A percentile compares a stretch with the other conserved stretches of the same genome.
These are phyloP conservation scores for Centaurea solstitialis DNA, from an alignment of 129 eudicot genomes.

Conservation along the genomic window DNA sequence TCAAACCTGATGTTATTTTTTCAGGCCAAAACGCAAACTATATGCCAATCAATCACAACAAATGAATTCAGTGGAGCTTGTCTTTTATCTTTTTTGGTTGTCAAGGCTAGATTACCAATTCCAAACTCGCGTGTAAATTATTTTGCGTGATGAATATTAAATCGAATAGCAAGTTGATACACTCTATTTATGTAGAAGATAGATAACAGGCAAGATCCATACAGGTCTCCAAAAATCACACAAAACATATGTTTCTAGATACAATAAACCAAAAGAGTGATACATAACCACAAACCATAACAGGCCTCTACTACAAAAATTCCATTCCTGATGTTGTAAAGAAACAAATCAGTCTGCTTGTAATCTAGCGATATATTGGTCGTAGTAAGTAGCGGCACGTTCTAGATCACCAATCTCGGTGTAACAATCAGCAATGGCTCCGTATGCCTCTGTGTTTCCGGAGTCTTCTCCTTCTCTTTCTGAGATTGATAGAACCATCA, in stretches of 20 bases:
- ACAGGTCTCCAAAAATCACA: neutral
- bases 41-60: no score
- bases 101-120: no score
- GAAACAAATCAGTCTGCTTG: constrained; percentile 51
- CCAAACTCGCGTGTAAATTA: no score
- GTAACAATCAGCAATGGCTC: constrained; percentile 99
- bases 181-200: neutral
- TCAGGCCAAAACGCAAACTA: no score
- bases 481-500: constrained; percentile 79
- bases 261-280: neutral
- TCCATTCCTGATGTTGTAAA: neutral
- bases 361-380: constrained; percentile 83
- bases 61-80: no score
- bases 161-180: neutral
- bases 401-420: constrained; percentile 95
- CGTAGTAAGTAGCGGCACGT: constrained; percentile 82
- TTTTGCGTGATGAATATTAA: no score
- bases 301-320: constrained; percentile 21
- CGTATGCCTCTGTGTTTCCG: constrained; percentile 93
- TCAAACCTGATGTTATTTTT: no score
- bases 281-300: constrained; percentile 4
- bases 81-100: no score
- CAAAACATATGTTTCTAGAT: neutral
- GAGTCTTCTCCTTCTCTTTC: constrained; percentile 84
- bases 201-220: neutral